Evolutionary conservation across 257 asterid species (phyloP).

Genomic region (Haberlea rhodopensis): DNA sequence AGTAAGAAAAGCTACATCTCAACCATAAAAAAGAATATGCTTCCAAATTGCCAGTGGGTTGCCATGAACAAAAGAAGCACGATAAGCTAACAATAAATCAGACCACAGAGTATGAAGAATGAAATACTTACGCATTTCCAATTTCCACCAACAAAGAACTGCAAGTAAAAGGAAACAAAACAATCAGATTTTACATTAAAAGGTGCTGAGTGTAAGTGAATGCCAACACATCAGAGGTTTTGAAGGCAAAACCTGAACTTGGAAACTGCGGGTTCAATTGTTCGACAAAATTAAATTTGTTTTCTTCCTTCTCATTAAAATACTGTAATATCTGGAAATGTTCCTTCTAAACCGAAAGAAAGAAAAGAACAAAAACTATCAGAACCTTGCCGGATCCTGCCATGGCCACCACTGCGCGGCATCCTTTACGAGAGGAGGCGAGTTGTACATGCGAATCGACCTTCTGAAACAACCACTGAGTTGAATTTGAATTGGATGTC

Average conservation of each 20-base stretch:
- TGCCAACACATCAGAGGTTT: neutral
- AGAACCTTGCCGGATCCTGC: constrained; percentile 90
- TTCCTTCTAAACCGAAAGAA: too few relatives aligned
- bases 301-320: too few relatives aligned
- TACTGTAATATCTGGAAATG: too few relatives aligned
- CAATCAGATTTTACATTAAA: constrained; percentile 12
- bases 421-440: constrained; percentile 42
- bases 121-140: constrained; percentile 97
- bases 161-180: constrained; percentile 40
- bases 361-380: neutral
- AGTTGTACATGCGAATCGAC: constrained; percentile 55
- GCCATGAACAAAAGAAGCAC: neutral
- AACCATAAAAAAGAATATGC: neutral
- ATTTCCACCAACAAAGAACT: constrained; percentile 99
- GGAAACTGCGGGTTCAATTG: too few relatives aligned
- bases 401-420: constrained; percentile 76
- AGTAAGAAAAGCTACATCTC: too few relatives aligned
- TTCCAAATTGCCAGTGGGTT: neutral
- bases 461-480: constrained; percentile 40
- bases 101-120: neutral
- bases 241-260: constrained; percentile 4
- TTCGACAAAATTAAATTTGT: too few relatives aligned
- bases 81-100: neutral
- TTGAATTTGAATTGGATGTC: neutral
- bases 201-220: neutral